These are phyloP conservation scores for Atkinsonella texensis DNA, from an alignment of 2,329 filamentous ascomycete genomes.

Conservation along the genomic window DNA sequence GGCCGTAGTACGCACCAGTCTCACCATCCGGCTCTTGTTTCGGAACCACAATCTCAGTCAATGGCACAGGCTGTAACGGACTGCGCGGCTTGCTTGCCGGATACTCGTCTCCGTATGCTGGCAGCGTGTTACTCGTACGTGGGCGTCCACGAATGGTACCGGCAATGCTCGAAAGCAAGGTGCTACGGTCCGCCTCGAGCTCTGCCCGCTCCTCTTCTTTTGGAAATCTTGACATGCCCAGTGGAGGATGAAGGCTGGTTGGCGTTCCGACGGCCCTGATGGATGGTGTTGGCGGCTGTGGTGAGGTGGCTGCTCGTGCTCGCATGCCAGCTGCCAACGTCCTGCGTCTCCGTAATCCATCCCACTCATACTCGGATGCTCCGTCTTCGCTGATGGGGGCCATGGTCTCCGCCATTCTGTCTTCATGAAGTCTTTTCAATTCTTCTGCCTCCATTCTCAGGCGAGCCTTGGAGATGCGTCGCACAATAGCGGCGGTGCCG, in stretches of 20 bases:
- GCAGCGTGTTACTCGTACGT: constrained; percentile 21
- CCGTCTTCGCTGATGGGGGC: constrained; percentile 70
- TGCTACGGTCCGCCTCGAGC: constrained; percentile 34
- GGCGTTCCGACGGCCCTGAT: constrained; percentile 10
- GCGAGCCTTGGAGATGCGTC: constrained; percentile 64
- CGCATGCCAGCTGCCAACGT: constrained; percentile 32
- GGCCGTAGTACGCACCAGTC: constrained; percentile 26
- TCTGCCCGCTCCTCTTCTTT: constrained; percentile 43
- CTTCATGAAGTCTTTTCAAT: constrained; percentile 64
- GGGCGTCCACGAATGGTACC: constrained; percentile 35
- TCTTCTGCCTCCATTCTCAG: constrained; percentile 73
- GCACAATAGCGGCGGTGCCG: constrained; percentile 76
- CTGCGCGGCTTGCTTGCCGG: constrained; percentile 33
- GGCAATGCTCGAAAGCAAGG: constrained; percentile 42
- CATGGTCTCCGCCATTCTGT: constrained; percentile 59
- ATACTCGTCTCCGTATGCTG: constrained; percentile 23
- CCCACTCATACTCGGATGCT: constrained; percentile 64
- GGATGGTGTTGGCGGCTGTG: constrained; percentile 15
- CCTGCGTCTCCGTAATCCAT: constrained; percentile 68
- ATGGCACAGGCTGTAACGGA: constrained; percentile 48
- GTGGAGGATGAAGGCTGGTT: constrained; percentile 21
- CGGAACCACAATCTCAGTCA: constrained; percentile 48
- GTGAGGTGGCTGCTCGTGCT: constrained; percentile 15
- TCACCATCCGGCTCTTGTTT: constrained; percentile 33
- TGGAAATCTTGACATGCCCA: constrained; percentile 82